phyloP scores from a whole-genome alignment of 1,284 basidiomycete species.

The Marasmius tenuissimus region DNA sequence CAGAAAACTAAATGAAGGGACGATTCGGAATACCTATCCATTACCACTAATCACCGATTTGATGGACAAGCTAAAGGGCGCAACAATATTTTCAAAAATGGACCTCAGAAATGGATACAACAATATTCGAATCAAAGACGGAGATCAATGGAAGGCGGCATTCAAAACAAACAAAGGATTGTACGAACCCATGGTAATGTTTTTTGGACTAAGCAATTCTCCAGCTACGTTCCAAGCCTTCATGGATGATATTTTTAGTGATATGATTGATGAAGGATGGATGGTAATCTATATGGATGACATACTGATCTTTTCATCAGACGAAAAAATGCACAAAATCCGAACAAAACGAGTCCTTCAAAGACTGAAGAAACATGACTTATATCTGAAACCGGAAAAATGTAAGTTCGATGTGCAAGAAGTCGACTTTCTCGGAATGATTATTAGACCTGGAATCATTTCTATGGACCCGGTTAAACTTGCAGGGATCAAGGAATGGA shows the following conservation, averaged over 20 bases:
- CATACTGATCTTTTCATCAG: conserved; percentile 27
- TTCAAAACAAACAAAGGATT: conserved; percentile 4
- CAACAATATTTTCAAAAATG: too few species aligned
- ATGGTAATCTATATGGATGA: conserved; percentile 30
- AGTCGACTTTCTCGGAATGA: too few species aligned
- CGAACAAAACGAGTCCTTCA: conserved; percentile 12
- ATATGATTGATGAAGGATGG: conserved; percentile 17
- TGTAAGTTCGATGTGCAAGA: too few species aligned
- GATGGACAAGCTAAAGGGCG: too few species aligned
- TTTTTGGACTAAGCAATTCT: conserved; percentile 31
- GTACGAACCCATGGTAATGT: conserved; percentile 30
- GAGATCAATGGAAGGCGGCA: too few species aligned
- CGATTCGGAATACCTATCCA: too few species aligned
- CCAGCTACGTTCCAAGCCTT: conserved; percentile 28
- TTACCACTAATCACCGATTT: too few species aligned
- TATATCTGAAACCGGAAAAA: too few species aligned
- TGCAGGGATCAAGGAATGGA: background rate
- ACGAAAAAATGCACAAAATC: conserved; percentile 19
- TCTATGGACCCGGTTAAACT: background rate
- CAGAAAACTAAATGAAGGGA: too few species aligned
- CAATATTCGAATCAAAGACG: too few species aligned
- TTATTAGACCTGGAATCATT: too few species aligned
- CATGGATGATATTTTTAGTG: conserved; percentile 23
- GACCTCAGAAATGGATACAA: too few species aligned
- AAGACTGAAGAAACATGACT: conserved; percentile 10